These are phyloP conservation scores for Sporisorium scitamineum DNA, from an alignment of 1,284 basidiomycete genomes.

Conservation along the genomic window DNA sequence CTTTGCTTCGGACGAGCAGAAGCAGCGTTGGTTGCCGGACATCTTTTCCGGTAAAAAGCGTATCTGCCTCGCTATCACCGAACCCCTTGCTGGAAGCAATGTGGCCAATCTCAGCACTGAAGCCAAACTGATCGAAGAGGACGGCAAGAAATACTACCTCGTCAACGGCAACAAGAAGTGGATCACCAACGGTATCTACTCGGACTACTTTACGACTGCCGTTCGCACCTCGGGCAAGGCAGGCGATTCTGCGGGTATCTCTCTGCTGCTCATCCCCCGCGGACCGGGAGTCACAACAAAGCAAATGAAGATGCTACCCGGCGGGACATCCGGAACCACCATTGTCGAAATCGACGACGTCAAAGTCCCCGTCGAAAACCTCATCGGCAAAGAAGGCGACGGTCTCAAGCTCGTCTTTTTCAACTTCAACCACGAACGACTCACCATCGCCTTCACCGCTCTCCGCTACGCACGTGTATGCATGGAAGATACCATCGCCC, in stretches of 20 bases:
- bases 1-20: slow-evolving; percentile 55
- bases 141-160: slow-evolving; percentile 67
- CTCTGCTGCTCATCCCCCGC: slow-evolving; percentile 66
- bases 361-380: slow-evolving; percentile 68
- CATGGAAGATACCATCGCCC: slow-evolving; percentile 56
- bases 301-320: slow-evolving; percentile 66
- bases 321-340: slow-evolving; percentile 66
- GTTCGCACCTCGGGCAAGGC: slow-evolving; percentile 70
- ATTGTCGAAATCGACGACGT: slow-evolving; percentile 68
- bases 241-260: slow-evolving; percentile 68
- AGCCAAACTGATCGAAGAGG: slow-evolving; percentile 64
- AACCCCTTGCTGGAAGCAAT: slow-evolving; percentile 67
- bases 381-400: slow-evolving; percentile 66
- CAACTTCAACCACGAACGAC: slow-evolving; percentile 57
- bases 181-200: slow-evolving; percentile 69
- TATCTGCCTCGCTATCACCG: slow-evolving; percentile 64
- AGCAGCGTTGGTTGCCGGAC: slow-evolving; percentile 54
- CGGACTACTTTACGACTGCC: slow-evolving; percentile 65
- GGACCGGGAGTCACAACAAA: slow-evolving; percentile 56
- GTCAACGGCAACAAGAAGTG: slow-evolving; percentile 70
- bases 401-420: slow-evolving; percentile 54
- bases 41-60: slow-evolving; percentile 55
- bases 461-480: slow-evolving; percentile 54
- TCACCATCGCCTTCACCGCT: slow-evolving; percentile 57
- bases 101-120: slow-evolving; percentile 67